Evolutionary conservation across 2,329 filamentous ascomycete species (phyloP).

Genomic region (Neonectria coccinea): DNA sequence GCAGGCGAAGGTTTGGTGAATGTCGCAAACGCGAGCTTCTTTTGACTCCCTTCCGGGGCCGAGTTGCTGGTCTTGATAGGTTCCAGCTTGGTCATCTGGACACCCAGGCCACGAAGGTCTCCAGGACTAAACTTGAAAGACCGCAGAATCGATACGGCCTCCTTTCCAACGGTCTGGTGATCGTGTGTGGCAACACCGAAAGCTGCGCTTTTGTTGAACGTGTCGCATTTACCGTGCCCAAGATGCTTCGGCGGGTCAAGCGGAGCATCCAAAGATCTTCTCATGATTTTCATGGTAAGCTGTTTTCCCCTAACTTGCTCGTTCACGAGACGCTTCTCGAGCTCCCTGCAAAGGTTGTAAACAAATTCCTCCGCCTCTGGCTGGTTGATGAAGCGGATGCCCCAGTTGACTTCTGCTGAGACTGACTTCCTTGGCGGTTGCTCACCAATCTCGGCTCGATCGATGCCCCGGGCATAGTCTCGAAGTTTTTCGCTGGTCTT

Average conservation of each 20-base stretch:
- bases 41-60: conserved; percentile 80
- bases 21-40: conserved; percentile 77
- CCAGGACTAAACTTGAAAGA: conserved; percentile 88
- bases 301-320: conserved; percentile 89
- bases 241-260: conserved; percentile 93
- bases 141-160: conserved; percentile 85
- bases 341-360: conserved; percentile 83
- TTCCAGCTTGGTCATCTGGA: conserved; percentile 94
- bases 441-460: conserved; percentile 85
- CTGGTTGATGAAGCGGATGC: conserved; percentile 92
- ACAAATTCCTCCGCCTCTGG: conserved; percentile 95
- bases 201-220: conserved; percentile 86
- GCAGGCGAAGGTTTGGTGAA: conserved; percentile 55
- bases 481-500: conserved; percentile 93
- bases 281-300: conserved; percentile 95
- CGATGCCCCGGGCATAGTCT: conserved; percentile 91
- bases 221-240: conserved; percentile 94
- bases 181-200: conserved; percentile 89
- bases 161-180: conserved; percentile 77
- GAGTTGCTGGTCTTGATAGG: conserved; percentile 72
- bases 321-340: conserved; percentile 82
- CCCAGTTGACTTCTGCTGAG: conserved; percentile 98
- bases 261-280: conserved; percentile 85
- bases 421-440: conserved; percentile 91
- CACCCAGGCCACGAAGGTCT: conserved; percentile 90